These are phyloP conservation scores for Berkeleyomyces basicola DNA, from an alignment of 2,329 filamentous ascomycete genomes.

Conservation along the genomic window DNA sequence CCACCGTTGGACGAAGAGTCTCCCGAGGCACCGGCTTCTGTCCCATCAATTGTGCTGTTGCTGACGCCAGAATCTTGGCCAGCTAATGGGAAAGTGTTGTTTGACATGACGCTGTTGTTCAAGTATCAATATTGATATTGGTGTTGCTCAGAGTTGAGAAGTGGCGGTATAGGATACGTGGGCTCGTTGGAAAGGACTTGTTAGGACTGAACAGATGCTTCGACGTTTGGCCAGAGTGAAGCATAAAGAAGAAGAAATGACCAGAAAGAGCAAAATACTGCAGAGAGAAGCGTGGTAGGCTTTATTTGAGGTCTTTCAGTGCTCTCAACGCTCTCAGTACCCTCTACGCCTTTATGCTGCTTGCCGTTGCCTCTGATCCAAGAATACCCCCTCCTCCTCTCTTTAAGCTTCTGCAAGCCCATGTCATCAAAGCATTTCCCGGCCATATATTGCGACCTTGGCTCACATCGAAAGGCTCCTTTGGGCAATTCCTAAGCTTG, in stretches of 20 bases:
- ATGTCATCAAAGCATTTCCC: not conserved
- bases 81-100: constrained; percentile 28
- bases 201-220: not conserved
- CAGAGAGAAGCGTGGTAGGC: not conserved
- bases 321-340: not conserved
- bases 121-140: not conserved
- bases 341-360: not conserved
- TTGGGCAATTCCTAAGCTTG: not conserved
- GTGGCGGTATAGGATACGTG: not conserved
- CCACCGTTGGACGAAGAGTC: constrained; percentile 40
- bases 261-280: not conserved
- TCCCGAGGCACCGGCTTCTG: constrained; percentile 49
- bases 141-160: not conserved
- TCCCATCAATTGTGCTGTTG: constrained; percentile 26
- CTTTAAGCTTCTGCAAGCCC: not conserved
- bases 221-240: not conserved
- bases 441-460: not conserved
- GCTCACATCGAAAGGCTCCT: not conserved
- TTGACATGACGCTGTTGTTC: constrained; percentile 16
- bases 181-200: not conserved
- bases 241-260: not conserved
- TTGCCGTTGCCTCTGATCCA: not conserved
- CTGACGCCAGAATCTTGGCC: constrained; percentile 17
- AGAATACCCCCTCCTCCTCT: not conserved
- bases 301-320: not conserved